Base-by-base conservation (phyloP, 2,329 filamentous ascomycete genomes). In the Monosporascus sp. region DNA sequence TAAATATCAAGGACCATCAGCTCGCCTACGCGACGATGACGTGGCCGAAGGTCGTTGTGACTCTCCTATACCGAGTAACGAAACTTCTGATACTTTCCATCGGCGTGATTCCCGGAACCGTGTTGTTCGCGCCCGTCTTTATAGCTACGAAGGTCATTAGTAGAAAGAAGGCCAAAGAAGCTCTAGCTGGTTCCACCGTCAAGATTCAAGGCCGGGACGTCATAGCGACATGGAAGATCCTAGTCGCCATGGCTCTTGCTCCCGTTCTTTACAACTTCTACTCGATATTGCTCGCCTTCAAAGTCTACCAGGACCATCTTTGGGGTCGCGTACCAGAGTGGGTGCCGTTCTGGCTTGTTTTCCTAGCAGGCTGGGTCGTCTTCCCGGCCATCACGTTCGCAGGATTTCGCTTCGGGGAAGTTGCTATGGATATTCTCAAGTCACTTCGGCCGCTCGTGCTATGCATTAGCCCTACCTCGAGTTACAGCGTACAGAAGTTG, bases 391-490 rank as follows among this genome's bases (percentile, higher is more conserved):
- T 97, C 63, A 97, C 92, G 0, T 97, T 96, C 70, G 92, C 91
- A 5, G 91, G 94, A 7, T 84, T 99, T 50, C 87, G 94, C 11
- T 96, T 97, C 60, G 94, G 94, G 47, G 94, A 99, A 73, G 87
- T 96, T n/a, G 94, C 93, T 50, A 97, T 99, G 91, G 94, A 99
- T 67, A 97, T 99, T 52, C 77, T 94, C 74, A 99, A 97, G 73
- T 97, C 93, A 0, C 80, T 99, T 17, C 84, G 91, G 9, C 94
- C 94, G 6, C 81, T 99, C 9, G 77, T 96, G 46, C 78, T 97
- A 37, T 94, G 89, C 59, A 80, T 97, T 64, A 88, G 88, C 63
- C 94, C 94, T 1, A 85, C 85, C 5, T 93, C 89, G 1, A 87
- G 85, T 68, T 96, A 92, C 73, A 90, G 88, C 54, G 83, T 99